Conservation (phyloP, 2,329 filamentous ascomycete genomes). For the Pseudogymnoascus sp. region DNA sequence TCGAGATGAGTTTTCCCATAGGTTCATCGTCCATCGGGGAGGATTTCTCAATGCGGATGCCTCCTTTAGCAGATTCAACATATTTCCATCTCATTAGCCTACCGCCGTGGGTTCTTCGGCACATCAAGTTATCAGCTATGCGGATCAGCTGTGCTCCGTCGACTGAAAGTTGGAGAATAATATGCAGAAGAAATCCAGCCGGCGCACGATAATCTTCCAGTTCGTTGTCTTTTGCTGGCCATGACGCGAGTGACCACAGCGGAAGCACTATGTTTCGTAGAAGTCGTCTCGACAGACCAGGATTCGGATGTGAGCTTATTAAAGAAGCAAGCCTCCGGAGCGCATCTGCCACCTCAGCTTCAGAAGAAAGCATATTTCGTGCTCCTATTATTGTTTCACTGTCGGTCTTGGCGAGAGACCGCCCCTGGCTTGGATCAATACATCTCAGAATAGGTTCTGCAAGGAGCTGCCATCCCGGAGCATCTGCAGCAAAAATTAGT, state of each 20-base stretch:
- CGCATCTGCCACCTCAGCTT: constrained; percentile 41
- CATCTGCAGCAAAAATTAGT: constrained; percentile 31
- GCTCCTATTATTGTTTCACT: constrained; percentile 35
- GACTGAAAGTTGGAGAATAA: constrained; percentile 51
- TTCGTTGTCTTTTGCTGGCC: constrained; percentile 32
- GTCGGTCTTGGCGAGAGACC: background rate
- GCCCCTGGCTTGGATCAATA: constrained; percentile 37
- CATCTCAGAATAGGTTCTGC: constrained; percentile 48
- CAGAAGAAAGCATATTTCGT: constrained; percentile 38
- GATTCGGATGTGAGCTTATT: constrained; percentile 57
- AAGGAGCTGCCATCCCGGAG: constrained; percentile 56
- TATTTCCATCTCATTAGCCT: constrained; percentile 45
- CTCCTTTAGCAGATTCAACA: constrained; percentile 36
- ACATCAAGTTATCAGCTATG: constrained; percentile 49
- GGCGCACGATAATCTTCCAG: constrained; percentile 37
- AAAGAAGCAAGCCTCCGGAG: constrained; percentile 50
- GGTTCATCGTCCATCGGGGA: background rate
- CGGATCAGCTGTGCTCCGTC: constrained; percentile 40
- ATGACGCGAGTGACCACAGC: constrained; percentile 56
- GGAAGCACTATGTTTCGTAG: constrained; percentile 51
- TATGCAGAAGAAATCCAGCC: constrained; percentile 45
- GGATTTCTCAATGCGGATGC: constrained; percentile 42
- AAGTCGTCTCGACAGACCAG: constrained; percentile 55
- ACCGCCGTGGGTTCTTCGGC: constrained; percentile 38
- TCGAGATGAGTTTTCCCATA: constrained; percentile 7